These are phyloP conservation scores for Filobasidium uniguttulatum DNA, from an alignment of 1,284 basidiomycete species.

Conservation along the genomic window DNA sequence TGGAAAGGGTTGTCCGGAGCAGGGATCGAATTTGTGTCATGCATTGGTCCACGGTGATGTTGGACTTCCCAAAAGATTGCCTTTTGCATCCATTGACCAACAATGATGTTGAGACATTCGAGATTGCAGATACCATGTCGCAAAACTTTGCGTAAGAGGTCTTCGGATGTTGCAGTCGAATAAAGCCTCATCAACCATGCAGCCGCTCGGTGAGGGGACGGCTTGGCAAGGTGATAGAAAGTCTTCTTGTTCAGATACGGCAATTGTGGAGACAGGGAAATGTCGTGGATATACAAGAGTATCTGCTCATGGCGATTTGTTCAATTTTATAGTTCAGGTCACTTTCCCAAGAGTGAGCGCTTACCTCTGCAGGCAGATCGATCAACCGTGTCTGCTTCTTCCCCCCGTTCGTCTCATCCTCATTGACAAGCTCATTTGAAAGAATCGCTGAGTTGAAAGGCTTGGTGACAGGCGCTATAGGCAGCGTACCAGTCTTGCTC, in stretches of 20 bases:
- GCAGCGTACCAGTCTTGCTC: too few species aligned
- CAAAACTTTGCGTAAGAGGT: slow-evolving; percentile 20
- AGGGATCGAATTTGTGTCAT: neutral
- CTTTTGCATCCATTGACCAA: slow-evolving; percentile 22
- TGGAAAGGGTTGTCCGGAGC: slow-evolving; percentile 6
- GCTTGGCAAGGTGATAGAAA: slow-evolving; percentile 41
- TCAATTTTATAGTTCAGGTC: neutral
- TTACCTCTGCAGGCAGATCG: neutral
- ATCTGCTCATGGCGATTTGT: slow-evolving; percentile 22
- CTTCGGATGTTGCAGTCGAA: slow-evolving; percentile 14
- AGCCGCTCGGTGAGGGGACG: slow-evolving; percentile 20
- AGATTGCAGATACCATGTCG: slow-evolving; percentile 24
- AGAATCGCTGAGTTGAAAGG: too few species aligned
- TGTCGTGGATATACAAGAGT: slow-evolving; percentile 59
- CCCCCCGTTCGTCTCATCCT: too few species aligned
- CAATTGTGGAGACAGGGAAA: slow-evolving; percentile 48
- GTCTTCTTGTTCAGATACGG: slow-evolving; percentile 46
- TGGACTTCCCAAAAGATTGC: neutral
- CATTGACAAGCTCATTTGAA: too few species aligned
- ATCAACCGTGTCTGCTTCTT: too few species aligned
- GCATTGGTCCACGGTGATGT: too few species aligned
- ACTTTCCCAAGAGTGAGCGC: neutral
- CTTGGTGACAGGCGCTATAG: too few species aligned
- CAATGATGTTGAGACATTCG: slow-evolving; percentile 20
- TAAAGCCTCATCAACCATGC: slow-evolving; percentile 24